These are phyloP conservation scores for Aspergillus tamarii DNA, from an alignment of 2,329 filamentous ascomycete species.

Conservation along the genomic window DNA sequence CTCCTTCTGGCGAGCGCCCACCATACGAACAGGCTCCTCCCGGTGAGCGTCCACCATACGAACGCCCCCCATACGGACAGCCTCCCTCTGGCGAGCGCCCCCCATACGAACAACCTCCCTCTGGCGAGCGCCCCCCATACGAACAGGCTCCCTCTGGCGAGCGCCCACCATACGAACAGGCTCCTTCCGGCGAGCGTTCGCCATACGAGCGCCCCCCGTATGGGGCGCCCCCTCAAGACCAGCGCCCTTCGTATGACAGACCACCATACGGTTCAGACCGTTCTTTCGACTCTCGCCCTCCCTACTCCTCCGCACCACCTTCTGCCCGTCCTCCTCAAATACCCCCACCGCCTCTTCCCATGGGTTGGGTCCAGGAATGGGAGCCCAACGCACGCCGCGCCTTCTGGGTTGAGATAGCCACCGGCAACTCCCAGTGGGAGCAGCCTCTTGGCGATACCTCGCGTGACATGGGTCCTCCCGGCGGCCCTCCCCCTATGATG, in stretches of 20 bases:
- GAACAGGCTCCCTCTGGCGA: too few relatives aligned
- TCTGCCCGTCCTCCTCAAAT: conserved; percentile 36
- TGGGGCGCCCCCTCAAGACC: conserved; percentile 15
- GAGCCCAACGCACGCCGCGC: conserved; percentile 64
- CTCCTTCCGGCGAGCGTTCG: conserved; percentile 4
- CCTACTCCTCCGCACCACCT: conserved; percentile 31
- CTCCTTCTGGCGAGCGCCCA: conserved; percentile 5
- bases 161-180: conserved; percentile 10
- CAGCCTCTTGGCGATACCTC: conserved; percentile 46
- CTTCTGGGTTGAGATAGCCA: conserved; percentile 66
- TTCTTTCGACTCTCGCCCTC: conserved; percentile 36
- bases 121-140: conserved; percentile 12
- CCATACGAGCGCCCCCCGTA: conserved; percentile 19
- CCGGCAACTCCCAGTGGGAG: conserved; percentile 68
- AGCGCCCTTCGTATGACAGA: conserved; percentile 16
- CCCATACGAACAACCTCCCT: conserved; percentile 13
- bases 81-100: conserved; percentile 5
- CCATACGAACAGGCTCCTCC: conserved; percentile 13
- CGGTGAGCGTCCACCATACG: conserved; percentile 13
- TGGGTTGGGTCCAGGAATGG: conserved; percentile 67
- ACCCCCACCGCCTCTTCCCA: conserved; percentile 56
- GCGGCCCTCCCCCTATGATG: conserved; percentile 20
- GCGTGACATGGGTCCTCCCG: conserved; percentile 24
- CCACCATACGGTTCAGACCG: conserved; percentile 23
- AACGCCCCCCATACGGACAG: conserved; percentile 8